Base-by-base conservation (phyloP, 108 stramenopile genomes). In the Parietichytrium sp. region DNA sequence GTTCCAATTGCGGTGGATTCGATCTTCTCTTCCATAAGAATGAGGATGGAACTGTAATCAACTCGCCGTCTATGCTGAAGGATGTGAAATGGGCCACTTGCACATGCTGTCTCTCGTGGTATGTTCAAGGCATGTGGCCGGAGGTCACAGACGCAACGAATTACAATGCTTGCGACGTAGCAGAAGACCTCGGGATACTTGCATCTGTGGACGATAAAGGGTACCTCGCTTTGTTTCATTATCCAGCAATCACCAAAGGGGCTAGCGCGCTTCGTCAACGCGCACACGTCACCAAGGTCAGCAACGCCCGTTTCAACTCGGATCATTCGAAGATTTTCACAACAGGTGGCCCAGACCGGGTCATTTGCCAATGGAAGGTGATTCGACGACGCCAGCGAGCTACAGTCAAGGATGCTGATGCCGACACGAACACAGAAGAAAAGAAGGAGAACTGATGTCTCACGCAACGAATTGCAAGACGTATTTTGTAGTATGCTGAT, bases 61-160 rank as follows among this genome's bases (percentile, higher is more conserved):
- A 54, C 4, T 51, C 77, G 7, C 77, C 87, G 27, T 47, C 55
- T 4, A 45, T 86, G 48, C 49, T 89, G 49, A 85, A 88, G 51
- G 90, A 89, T 77, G 52, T 83, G 7, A 49, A 52, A 27, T 90
- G 90, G 90, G 87, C 85, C 29, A 82, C 84, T 4, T 36, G 79
- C 15, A 88, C 86, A 18, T 83, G 84, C 61, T 18, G 27, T 23
- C 52, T 80, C 27, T 83, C 84, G 29, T 88, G 86, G 86, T 48
- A 82, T 13, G 83, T 88, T 30, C 82, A 81, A 77, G 87, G 87
- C 26, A 84, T 86, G 52, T 72, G 61, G 61, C 61, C 61, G 3
- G 61, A 72, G 33, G 61, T 72, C 12, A 72, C 61, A 23, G 61
- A 72, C 20, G 10, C 61, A 1, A 72, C 61, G 0, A 53, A 78